These are phyloP conservation scores for Erodium maritimum DNA, from an alignment of 345 rosid genomes.

Conservation along the genomic window DNA sequence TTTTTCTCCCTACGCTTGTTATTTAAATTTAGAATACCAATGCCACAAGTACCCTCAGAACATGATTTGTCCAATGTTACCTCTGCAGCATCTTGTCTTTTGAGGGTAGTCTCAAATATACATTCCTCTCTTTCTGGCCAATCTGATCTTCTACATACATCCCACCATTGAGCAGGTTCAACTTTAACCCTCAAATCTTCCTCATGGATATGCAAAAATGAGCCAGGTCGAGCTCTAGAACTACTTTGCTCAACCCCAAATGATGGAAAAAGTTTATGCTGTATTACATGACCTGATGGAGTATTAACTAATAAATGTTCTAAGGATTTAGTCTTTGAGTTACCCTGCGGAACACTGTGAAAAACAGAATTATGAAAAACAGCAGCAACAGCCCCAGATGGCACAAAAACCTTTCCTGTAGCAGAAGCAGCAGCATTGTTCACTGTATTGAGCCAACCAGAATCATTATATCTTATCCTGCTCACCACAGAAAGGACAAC, in stretches of 20 bases:
- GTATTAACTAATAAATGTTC: conserved; percentile 74
- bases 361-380: conserved; percentile 55
- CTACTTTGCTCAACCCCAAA: conserved; percentile 47
- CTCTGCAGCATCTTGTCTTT: conserved; percentile 31
- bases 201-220: conserved; percentile 50
- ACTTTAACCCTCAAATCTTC: conserved; percentile 73
- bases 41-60: conserved; percentile 32
- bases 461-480: conserved; percentile 60
- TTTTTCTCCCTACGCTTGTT: conserved; percentile 11
- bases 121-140: conserved; percentile 98
- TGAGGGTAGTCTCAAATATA: conserved; percentile 44
- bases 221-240: conserved; percentile 31
- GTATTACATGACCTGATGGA: conserved; percentile 90
- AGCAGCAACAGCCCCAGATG: conserved; percentile 82
- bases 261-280: conserved; percentile 66
- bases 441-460: conserved; percentile 63
- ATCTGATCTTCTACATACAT: conserved; percentile 78
- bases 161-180: conserved; percentile 89
- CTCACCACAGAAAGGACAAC: conserved; percentile 82
- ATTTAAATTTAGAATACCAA: too few species aligned
- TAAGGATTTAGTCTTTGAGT: conserved; percentile 35
- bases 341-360: conserved; percentile 32
- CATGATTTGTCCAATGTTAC: conserved; percentile 33
- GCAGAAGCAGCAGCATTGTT: conserved; percentile 64
- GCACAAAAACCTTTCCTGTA: conserved; percentile 51